Conservation (phyloP, 2,329 filamentous ascomycete species). For the Colletotrichum echinochloae region DNA sequence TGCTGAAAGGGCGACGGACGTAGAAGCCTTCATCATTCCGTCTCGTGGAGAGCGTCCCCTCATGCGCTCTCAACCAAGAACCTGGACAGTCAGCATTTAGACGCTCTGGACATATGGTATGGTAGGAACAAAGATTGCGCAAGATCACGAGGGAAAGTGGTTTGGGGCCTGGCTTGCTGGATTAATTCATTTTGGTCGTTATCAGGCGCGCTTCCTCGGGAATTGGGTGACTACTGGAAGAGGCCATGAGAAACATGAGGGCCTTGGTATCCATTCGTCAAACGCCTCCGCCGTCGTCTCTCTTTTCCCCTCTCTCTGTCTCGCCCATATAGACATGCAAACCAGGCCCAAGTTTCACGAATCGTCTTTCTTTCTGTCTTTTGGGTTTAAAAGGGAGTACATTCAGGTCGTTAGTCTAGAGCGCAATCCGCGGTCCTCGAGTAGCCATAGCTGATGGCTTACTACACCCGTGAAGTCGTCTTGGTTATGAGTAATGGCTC, state of each 20-base stretch:
- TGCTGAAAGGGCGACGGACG: not conserved
- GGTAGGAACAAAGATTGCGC: not conserved
- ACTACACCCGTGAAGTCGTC: constrained; percentile 16
- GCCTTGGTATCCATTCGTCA: constrained; percentile 18
- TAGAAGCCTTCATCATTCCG: not conserved
- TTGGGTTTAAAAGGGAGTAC: constrained; percentile 35
- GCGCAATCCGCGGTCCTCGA: constrained; percentile 17
- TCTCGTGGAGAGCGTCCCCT: not conserved
- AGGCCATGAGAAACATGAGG: constrained; percentile 15
- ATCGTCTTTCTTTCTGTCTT: constrained; percentile 29
- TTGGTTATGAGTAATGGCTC: constrained; percentile 6
- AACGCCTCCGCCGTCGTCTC: constrained; percentile 1
- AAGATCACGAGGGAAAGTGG: not conserved
- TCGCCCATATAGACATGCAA: not conserved
- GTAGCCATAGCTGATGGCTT: constrained; percentile 2
- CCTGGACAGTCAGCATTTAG: not conserved
- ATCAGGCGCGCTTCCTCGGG: not conserved
- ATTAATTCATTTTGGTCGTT: constrained; percentile 1
- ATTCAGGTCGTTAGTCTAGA: constrained; percentile 41
- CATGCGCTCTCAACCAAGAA: not conserved
- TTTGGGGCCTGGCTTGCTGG: not conserved
- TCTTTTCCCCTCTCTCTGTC: not conserved
- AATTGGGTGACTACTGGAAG: not conserved
- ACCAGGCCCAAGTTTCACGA: constrained; percentile 13
- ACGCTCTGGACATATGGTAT: not conserved